phyloP scores from a whole-genome alignment of 192 early-diverging fungal genomes.

The Pecoramyces ruminantium region DNA sequence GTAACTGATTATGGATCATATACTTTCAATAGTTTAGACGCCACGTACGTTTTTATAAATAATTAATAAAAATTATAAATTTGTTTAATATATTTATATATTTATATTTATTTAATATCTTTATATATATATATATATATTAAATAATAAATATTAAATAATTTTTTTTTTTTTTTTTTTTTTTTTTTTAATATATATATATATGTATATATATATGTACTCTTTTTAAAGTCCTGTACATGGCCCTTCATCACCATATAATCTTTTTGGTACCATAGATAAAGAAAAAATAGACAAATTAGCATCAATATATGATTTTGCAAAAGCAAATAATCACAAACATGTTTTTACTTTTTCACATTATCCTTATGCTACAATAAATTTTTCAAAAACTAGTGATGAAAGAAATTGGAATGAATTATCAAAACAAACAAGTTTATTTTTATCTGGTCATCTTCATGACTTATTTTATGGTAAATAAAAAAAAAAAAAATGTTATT shows the following conservation, averaged over 20 bases:
- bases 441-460: neutral
- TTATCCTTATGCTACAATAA: constrained; percentile 65
- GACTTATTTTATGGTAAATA: neutral
- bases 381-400: constrained; percentile 46
- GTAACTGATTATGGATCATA: neutral
- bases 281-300: constrained; percentile 4
- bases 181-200: too few relatives aligned
- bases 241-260: constrained; percentile 17
- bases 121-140: too few relatives aligned
- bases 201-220: too few relatives aligned
- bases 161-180: too few relatives aligned
- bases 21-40: neutral
- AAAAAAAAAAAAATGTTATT: neutral
- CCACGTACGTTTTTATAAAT: too few relatives aligned
- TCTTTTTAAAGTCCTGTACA: neutral
- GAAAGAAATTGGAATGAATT: constrained; percentile 6
- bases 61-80: too few relatives aligned
- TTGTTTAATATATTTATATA: too few relatives aligned
- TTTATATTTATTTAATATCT: too few relatives aligned
- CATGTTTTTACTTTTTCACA: constrained; percentile 20
- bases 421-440: neutral
- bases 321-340: constrained; percentile 6
- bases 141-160: too few relatives aligned
- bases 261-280: constrained; percentile 41
- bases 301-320: constrained; percentile 47